phyloP scores from a whole-genome alignment of 192 early-diverging fungal species.

The Coemansia sp. region DNA sequence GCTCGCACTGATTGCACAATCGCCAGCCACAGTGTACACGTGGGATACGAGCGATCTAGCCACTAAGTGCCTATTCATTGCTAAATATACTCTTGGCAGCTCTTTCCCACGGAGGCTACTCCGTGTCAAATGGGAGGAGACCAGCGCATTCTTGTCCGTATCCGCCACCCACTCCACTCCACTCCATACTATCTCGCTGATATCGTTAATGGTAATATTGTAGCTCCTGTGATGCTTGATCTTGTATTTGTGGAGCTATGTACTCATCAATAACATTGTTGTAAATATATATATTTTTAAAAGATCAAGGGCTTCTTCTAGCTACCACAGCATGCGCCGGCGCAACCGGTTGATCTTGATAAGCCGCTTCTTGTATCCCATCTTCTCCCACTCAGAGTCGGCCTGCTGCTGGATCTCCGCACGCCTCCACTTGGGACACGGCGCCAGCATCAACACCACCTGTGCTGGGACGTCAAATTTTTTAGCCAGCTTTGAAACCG shows the following conservation, averaged over 20 bases:
- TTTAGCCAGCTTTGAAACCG: conserved; percentile 50
- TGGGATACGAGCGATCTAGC: background rate
- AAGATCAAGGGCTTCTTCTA: background rate
- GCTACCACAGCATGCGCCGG: conserved; percentile 53
- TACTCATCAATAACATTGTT: background rate
- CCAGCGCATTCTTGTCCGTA: no score
- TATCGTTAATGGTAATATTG: background rate
- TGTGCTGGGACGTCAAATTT: conserved; percentile 50
- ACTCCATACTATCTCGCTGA: background rate
- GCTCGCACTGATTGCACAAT: no score
- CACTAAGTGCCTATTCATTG: background rate
- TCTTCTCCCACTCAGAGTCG: conserved; percentile 48
- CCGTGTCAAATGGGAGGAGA: background rate
- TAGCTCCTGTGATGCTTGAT: background rate
- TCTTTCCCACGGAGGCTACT: background rate
- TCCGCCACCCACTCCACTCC: background rate
- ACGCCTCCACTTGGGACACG: conserved; percentile 45
- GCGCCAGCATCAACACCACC: conserved; percentile 39
- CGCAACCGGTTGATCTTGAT: conserved; percentile 57
- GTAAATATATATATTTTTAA: background rate
- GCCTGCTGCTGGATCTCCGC: conserved; percentile 46
- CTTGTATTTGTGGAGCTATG: background rate
- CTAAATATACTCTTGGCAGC: background rate
- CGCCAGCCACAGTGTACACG: background rate
- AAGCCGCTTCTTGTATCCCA: conserved; percentile 57